phyloP scores from a whole-genome alignment of 2,329 filamentous ascomycete genomes.

The Sclerotinia nivalis region DNA sequence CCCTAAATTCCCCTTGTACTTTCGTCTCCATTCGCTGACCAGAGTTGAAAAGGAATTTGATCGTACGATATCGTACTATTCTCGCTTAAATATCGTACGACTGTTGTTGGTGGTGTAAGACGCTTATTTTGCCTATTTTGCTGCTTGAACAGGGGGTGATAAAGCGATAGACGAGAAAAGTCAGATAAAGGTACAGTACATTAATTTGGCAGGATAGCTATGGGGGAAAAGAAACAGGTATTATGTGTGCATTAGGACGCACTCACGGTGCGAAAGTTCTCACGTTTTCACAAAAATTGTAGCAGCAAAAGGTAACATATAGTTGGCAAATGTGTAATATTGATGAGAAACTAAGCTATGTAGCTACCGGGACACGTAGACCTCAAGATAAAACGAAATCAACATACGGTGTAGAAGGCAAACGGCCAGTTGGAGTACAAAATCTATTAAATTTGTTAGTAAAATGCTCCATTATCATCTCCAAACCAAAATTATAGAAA shows the following conservation, averaged over 20 bases:
- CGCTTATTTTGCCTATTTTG: conserved; percentile 6
- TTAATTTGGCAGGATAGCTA: not conserved
- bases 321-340: not conserved
- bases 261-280: not conserved
- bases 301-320: not conserved
- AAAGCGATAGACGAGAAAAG: not conserved
- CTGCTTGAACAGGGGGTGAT: not conserved
- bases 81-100: conserved; percentile 12
- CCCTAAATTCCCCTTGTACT: not conserved
- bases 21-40: not conserved
- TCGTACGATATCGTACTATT: conserved; percentile 2
- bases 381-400: not conserved
- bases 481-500: conserved; percentile 14
- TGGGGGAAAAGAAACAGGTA: not conserved
- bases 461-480: not conserved
- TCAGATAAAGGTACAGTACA: not conserved
- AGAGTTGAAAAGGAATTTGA: not conserved
- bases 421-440: not conserved
- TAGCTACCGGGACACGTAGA: not conserved
- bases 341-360: not conserved
- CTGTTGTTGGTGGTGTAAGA: not conserved
- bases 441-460: conserved; percentile 23
- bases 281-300: not conserved
- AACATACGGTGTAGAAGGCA: conserved; percentile 10
- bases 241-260: not conserved